Conservation (phyloP, 2,329 filamentous ascomycete species). For the Cercospora nicotianae region DNA sequence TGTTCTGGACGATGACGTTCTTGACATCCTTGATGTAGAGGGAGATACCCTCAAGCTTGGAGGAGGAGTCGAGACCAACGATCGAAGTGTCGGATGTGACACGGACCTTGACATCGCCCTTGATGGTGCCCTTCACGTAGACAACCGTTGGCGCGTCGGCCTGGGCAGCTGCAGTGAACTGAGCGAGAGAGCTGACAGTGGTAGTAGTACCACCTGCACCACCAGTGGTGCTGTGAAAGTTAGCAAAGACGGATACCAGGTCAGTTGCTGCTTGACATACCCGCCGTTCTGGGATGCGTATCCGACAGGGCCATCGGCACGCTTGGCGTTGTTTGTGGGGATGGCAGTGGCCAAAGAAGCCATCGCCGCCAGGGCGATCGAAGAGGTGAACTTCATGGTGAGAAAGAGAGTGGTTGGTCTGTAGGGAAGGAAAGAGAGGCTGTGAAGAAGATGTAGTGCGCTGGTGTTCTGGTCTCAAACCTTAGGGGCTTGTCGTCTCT, state of each 20-base stretch:
- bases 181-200: slow-evolving; percentile 49
- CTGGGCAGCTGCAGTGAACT: slow-evolving; percentile 42
- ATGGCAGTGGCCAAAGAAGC: slow-evolving; percentile 27
- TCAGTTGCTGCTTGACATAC: slow-evolving; percentile 9
- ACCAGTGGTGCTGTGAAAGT: slow-evolving; percentile 43
- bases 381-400: slow-evolving; percentile 20
- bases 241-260: background rate
- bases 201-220: slow-evolving; percentile 48
- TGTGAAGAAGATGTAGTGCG: background rate
- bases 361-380: slow-evolving; percentile 33
- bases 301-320: slow-evolving; percentile 25
- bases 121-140: slow-evolving; percentile 46
- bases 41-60: slow-evolving; percentile 48
- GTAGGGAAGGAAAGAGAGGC: background rate
- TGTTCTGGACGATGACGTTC: slow-evolving; percentile 60
- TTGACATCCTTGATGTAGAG: slow-evolving; percentile 50
- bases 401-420: slow-evolving; percentile 15
- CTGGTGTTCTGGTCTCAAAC: background rate
- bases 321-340: slow-evolving; percentile 19
- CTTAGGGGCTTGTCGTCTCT: background rate
- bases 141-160: slow-evolving; percentile 44
- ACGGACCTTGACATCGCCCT: slow-evolving; percentile 27
- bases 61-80: slow-evolving; percentile 49
- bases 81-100: slow-evolving; percentile 54
- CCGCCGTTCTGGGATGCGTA: slow-evolving; percentile 35